phyloP scores from a whole-genome alignment of 2,329 filamentous ascomycete species.

The Malbranchea zuffiana region DNA sequence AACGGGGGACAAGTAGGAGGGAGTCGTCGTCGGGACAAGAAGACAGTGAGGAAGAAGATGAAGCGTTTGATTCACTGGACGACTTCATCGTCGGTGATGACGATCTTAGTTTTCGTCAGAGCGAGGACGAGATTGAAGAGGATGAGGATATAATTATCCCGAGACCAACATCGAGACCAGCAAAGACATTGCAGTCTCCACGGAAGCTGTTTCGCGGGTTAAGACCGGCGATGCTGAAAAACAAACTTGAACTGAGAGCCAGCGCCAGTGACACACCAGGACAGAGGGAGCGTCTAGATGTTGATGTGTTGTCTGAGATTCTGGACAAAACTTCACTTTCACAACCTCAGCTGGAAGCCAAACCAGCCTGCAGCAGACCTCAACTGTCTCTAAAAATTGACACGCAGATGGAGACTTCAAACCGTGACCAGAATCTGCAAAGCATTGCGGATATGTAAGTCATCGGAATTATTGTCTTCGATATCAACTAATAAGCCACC shows the following conservation, averaged over 20 bases:
- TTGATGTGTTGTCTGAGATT: constrained; percentile 2
- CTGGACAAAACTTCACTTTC: constrained; percentile 6
- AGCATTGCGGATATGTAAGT: too few species aligned
- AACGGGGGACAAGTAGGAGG: too few species aligned
- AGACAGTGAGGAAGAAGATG: constrained; percentile 21
- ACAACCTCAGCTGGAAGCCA: background rate
- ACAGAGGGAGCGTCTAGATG: background rate
- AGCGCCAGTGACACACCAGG: constrained; percentile 14
- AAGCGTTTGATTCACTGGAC: constrained; percentile 28
- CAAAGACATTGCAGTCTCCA: too few species aligned
- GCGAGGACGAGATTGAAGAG: constrained; percentile 20
- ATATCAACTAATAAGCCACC: constrained; percentile 1
- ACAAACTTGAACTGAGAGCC: constrained; percentile 13
- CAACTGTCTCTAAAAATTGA: background rate
- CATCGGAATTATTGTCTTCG: too few species aligned
- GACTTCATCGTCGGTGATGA: constrained; percentile 34
- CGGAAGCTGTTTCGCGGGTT: constrained; percentile 28
- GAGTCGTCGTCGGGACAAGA: too few species aligned
- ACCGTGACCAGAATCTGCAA: background rate
- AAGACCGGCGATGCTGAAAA: constrained; percentile 19
- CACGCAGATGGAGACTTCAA: background rate
- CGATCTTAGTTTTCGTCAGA: constrained; percentile 27
- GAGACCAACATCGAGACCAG: constrained; percentile 18
- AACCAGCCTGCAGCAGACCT: background rate
- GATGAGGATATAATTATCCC: constrained; percentile 19